These are phyloP conservation scores for Arctostaphylos glauca DNA, from an alignment of 148 eudicot genomes.

Conservation along the genomic window DNA sequence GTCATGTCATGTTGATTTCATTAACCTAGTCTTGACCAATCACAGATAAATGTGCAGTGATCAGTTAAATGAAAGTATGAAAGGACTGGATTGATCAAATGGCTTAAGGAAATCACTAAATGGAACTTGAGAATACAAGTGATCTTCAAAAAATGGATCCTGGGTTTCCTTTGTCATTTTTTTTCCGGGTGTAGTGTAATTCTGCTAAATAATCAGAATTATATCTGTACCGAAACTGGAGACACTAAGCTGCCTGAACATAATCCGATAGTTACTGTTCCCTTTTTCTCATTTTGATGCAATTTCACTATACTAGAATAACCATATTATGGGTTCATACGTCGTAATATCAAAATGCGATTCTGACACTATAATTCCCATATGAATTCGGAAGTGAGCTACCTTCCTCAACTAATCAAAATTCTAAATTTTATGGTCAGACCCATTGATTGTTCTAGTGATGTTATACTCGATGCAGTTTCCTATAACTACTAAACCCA, in stretches of 20 bases:
- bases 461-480: not conserved
- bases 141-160: not conserved
- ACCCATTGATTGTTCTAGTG: too few species aligned
- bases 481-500: not conserved
- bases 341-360: not conserved
- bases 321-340: not conserved
- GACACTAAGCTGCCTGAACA: not conserved
- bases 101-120: not conserved
- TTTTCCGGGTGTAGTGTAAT: not conserved
- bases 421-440: too few species aligned
- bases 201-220: not conserved
- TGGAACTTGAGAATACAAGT: not conserved
- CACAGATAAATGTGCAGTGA: too few species aligned
- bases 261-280: not conserved
- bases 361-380: not conserved
- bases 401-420: not conserved
- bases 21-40: not conserved
- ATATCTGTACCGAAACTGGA: not conserved
- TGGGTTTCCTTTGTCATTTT: not conserved
- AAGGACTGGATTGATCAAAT: not conserved
- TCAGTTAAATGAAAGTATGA: not conserved
- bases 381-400: not conserved
- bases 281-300: too few species aligned
- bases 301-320: not conserved
- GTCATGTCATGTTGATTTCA: not conserved